Evolutionary conservation across 306 rosid genomes (phyloP).

Genomic region (Fagus crenata): DNA sequence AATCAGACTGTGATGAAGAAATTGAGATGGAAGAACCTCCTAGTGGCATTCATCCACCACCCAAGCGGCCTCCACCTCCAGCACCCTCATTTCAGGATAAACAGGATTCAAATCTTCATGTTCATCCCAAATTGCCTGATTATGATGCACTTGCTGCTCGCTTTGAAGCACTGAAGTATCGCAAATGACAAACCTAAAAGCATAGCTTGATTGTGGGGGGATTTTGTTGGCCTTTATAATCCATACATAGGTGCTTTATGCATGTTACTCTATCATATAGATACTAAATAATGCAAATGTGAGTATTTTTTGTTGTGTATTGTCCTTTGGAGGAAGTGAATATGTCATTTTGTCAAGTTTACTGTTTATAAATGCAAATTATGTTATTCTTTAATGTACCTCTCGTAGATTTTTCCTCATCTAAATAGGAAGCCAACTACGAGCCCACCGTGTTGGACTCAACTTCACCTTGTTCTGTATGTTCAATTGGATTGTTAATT

Average conservation of each 20-base stretch:
- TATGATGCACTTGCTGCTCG: conserved; percentile 83
- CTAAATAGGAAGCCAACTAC: not conserved
- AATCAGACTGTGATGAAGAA: conserved; percentile 81
- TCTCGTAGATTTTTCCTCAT: not conserved
- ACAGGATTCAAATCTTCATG: conserved; percentile 38
- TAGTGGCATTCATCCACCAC: conserved; percentile 39
- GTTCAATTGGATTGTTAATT: too few species aligned
- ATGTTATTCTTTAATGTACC: not conserved
- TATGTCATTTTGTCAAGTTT: conserved; percentile 2
- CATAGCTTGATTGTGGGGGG: not conserved
- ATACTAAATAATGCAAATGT: conserved; percentile 13
- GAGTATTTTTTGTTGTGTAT: not conserved
- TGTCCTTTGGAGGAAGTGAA: not conserved
- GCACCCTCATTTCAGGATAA: conserved; percentile 44
- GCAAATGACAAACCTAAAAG: conserved; percentile 45
- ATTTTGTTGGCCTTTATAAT: conserved; percentile 16
- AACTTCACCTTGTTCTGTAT: not conserved
- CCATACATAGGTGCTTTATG: conserved; percentile 19
- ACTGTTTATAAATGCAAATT: not conserved
- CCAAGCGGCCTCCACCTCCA: conserved; percentile 58
- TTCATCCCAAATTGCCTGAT: conserved; percentile 92
- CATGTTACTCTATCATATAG: conserved; percentile 22
- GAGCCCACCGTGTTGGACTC: not conserved
- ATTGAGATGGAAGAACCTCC: conserved; percentile 50
- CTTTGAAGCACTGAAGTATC: conserved; percentile 79